Conservation (phyloP, 1,284 basidiomycete species). For the Phaffia rhodozyma region DNA sequence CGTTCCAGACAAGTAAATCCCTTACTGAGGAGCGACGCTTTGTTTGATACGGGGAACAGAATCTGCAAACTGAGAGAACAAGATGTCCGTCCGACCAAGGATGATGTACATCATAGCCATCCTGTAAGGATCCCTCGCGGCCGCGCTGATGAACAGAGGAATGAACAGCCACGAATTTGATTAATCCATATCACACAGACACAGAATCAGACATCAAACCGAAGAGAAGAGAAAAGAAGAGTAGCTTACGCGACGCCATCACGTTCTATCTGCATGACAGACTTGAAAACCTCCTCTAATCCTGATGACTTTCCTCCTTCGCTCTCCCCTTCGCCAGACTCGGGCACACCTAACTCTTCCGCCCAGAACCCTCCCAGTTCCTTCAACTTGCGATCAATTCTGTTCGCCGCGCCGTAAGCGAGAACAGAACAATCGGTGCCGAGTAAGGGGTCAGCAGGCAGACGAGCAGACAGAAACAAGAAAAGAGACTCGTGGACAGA, state of each 20-base stretch:
- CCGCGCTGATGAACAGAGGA: constrained; percentile 38
- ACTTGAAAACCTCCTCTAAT: constrained; percentile 32
- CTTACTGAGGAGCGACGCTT: constrained; percentile 51
- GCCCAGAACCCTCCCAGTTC: constrained; percentile 36
- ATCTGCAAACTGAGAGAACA: constrained; percentile 61
- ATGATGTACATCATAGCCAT: constrained; percentile 66
- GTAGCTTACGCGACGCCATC: constrained; percentile 30
- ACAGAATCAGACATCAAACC: constrained; percentile 18
- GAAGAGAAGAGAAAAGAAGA: constrained; percentile 8
- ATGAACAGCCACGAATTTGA: constrained; percentile 8
- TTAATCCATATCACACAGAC: not conserved
- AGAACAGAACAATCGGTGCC: not conserved
- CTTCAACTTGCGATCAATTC: constrained; percentile 30
- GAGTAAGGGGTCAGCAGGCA: not conserved
- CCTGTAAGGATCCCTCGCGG: constrained; percentile 62
- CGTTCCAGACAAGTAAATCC: constrained; percentile 23
- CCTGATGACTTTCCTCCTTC: constrained; percentile 26
- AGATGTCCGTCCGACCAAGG: constrained; percentile 52
- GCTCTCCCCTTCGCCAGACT: constrained; percentile 27
- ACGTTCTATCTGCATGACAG: constrained; percentile 27
- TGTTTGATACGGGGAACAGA: constrained; percentile 39
- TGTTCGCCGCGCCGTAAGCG: not conserved
- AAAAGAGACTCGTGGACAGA: not conserved
- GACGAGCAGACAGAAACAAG: not conserved
- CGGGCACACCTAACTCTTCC: constrained; percentile 23